Base-by-base conservation (phyloP, 805 yeast genomes). In the Cyberlindnera mississippiensis region DNA sequence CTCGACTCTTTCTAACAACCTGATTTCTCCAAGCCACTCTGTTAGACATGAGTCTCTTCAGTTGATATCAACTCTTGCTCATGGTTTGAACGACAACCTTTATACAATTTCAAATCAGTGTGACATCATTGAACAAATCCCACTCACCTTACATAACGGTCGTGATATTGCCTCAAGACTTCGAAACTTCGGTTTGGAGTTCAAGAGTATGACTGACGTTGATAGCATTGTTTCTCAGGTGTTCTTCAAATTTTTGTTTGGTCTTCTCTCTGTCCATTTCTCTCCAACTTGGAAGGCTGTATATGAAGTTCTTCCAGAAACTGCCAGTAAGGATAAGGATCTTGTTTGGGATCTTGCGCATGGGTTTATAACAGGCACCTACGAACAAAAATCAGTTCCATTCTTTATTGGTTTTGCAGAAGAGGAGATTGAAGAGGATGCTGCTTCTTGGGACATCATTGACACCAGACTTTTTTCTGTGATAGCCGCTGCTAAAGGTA, bases 251-350 rank as follows among this genome's bases (percentile, higher is more conserved):
- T 78, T 72, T 52, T 41, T 79, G 29, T 73, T 84, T 50, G 98
- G 98, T 27, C 71, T 85, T 45, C 63, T 90, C 33, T 70, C 87
- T 4, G 80, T 80, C 27, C 75, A 77, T 44, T 88, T 91, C 52
- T 84, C 87, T 42, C 98, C 98, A 1, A 72, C 84, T 12, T 89
- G 96, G 96, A 73, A 76, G 15, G 88, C 84, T 5, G 84, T 85
- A 2, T 64, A 71, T 40, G 91, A 82, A 46, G 72, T 75, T 4
- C 55, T 86, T 4, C 76, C 80, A 1, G 55, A 61, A 4, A 60
- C 82, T 9, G 61, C 69, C 12, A 64, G 58, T 14, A 70, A 69
- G 48, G 57, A 66, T 38, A 67, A 71, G 14, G 62, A 60, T 0
- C 37, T 66, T 11, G 65, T 85, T 0, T 88, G 96, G 95, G 57